A percentile compares a stretch with the other conserved stretches of the same genome.
phyloP scores from a whole-genome alignment of 1,139 yeast species.

The Eremothecium cymbalariae region DNA sequence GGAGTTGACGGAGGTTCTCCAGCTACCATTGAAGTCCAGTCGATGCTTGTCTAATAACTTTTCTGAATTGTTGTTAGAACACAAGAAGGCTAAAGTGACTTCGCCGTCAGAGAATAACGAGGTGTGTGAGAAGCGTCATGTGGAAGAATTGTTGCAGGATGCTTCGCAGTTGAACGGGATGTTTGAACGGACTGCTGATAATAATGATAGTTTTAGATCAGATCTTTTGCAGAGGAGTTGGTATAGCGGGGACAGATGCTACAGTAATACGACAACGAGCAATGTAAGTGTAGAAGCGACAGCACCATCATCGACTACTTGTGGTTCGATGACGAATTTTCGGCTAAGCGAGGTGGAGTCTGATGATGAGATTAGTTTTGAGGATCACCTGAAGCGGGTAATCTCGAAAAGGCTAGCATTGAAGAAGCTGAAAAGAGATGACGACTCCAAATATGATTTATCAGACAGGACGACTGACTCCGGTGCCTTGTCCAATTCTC shows the following conservation, averaged over 20 bases:
- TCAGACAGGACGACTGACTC: background rate
- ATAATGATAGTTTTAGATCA: slow-evolving; percentile 19
- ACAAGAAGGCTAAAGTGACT: slow-evolving; percentile 2
- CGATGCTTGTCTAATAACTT: slow-evolving; percentile 18
- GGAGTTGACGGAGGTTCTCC: slow-evolving; percentile 14
- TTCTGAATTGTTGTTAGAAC: slow-evolving; percentile 15
- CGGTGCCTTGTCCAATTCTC: background rate
- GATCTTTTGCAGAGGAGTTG: background rate
- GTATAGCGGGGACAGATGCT: slow-evolving; percentile 6
- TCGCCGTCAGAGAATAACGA: background rate
- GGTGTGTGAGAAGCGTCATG: slow-evolving; percentile 7
- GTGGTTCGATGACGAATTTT: slow-evolving; percentile 29
- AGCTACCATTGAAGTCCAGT: slow-evolving; percentile 23
- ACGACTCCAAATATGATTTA: background rate
- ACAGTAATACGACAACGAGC: slow-evolving; percentile 8
- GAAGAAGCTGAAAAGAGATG: slow-evolving; percentile 1
- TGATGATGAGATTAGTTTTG: slow-evolving; percentile 3
- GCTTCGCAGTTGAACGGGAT: slow-evolving; percentile 27
- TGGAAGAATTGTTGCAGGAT: slow-evolving; percentile 27
- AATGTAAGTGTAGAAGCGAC: slow-evolving; percentile 19
- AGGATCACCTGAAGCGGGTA: slow-evolving; percentile 1
- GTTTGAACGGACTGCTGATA: slow-evolving; percentile 24
- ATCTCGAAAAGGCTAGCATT: background rate
- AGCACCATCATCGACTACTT: slow-evolving; percentile 17
- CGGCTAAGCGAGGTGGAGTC: slow-evolving; percentile 23